Evolutionary conservation across 2,329 filamentous ascomycete genomes (phyloP), one percentile per base, ranked within the genome.

Genomic region (Talaromyces albobiverticillius): DNA sequence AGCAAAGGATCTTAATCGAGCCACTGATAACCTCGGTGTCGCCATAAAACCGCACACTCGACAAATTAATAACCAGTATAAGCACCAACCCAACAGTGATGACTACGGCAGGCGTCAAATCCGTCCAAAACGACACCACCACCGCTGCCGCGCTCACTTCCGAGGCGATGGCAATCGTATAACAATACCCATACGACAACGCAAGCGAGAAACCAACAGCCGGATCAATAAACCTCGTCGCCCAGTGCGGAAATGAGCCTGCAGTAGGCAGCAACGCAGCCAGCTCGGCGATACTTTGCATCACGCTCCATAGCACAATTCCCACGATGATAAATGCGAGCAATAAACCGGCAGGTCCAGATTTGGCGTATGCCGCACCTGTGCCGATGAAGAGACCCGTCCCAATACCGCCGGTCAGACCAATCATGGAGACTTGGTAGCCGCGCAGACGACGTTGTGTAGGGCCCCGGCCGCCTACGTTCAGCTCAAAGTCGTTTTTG

Each of bases 141-240:
- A 95, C 82, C 3, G 89, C 88, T 2, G 90, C 90, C 1, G 90
- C 89, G 51, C 94, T 89, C 45, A 93, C 85, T 68, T 95, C 90
- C 16, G 74, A 7, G 87, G 84, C 51, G 86, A 82, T 32, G 89
- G 80, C 91, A 88, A 95, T 76, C 88, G 88, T 66, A 92, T 74
- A 34, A 86, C 89, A 71, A 92, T 94, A 70, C 90, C 94, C 90
- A 88, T 95, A 47, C 85, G 67, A 68, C 18, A 69, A 67, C 11
- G 68, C 90, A 86, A 95, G 92, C 36, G 90, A 89, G 67, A 95
- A 95, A 0, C 90, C 90, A 87, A 90, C 95, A 0, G 91, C 89
- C 1, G 91, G 92, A 66, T 96, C 90, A 29, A 96, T 74, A 65
- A 96, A 96, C 11, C 92, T 83, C 9, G 90, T 95, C 16, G 91